These are phyloP conservation scores for Saccharomycopsis lassenensis DNA, from an alignment of 805 yeast species.

Conservation along the genomic window DNA sequence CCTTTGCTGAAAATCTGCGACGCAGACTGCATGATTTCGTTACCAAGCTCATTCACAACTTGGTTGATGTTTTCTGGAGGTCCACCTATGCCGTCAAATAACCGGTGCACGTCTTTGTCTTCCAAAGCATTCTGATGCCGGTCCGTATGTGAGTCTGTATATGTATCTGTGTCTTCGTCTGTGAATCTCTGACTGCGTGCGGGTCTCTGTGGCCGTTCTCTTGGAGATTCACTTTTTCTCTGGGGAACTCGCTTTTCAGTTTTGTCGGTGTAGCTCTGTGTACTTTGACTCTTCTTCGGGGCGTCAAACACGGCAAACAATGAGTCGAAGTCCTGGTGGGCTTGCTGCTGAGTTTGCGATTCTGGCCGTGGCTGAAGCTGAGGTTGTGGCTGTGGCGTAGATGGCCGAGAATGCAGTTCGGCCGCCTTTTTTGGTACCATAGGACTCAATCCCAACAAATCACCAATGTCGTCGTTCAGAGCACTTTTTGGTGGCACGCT, in stretches of 20 bases:
- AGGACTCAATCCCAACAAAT: too few species aligned
- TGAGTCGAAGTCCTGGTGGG: conserved; percentile 24
- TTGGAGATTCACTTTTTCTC: too few species aligned
- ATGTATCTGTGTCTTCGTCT: neutral
- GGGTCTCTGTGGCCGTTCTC: neutral
- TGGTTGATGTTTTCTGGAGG: conserved; percentile 11
- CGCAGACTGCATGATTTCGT: conserved; percentile 22
- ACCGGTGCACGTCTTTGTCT: conserved; percentile 10
- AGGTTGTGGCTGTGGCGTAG: too few species aligned
- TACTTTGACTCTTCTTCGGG: neutral
- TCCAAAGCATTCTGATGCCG: neutral
- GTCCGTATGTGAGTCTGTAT: neutral
- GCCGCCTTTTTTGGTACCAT: too few species aligned
- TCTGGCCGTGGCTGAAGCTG: too few species aligned
- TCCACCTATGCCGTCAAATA: conserved; percentile 6
- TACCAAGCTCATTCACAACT: conserved; percentile 11
- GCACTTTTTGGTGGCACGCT: too few species aligned
- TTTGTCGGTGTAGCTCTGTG: neutral
- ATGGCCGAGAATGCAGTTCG: too few species aligned
- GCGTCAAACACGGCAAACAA: conserved; percentile 25
- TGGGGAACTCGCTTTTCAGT: neutral
- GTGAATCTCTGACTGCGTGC: neutral
- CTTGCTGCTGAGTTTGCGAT: too few species aligned
- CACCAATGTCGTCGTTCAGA: too few species aligned
- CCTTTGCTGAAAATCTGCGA: conserved; percentile 24